Evolutionary conservation across 176 grass and related monocot genomes (phyloP).

Genomic region (Metroxylon sagu): DNA sequence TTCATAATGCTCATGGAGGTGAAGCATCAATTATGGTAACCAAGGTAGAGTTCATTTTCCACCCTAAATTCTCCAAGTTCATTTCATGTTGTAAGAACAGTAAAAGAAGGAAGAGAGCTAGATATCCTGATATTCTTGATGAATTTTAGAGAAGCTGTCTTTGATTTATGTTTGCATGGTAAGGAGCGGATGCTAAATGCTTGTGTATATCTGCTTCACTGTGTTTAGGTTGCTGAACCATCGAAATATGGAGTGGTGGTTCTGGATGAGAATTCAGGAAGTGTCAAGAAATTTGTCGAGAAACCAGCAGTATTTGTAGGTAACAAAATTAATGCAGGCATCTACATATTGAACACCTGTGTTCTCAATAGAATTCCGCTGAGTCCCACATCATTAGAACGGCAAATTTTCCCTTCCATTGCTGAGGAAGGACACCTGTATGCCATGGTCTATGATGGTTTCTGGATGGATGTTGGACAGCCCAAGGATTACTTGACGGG

Average conservation of each 20-base stretch:
- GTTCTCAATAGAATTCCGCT: slow-evolving; percentile 3
- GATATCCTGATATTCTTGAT: too few relatives aligned
- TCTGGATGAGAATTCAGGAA: slow-evolving; percentile 4
- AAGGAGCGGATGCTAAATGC: too few relatives aligned
- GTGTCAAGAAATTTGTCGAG: slow-evolving; percentile 8
- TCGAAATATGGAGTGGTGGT: slow-evolving; percentile 12
- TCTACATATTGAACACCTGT: slow-evolving; percentile 2
- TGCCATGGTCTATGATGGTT: slow-evolving; percentile 12
- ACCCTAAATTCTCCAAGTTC: neutral
- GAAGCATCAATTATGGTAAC: slow-evolving; percentile 11
- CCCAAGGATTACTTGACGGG: slow-evolving; percentile 17
- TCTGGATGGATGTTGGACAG: slow-evolving; percentile 17
- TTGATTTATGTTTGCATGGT: too few relatives aligned
- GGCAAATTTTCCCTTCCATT: slow-evolving; percentile 8
- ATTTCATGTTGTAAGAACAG: too few relatives aligned
- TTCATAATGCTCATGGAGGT: slow-evolving; percentile 5
- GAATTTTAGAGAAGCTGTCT: too few relatives aligned
- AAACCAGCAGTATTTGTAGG: slow-evolving; percentile 13
- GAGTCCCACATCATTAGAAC: slow-evolving; percentile 3
- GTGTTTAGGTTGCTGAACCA: slow-evolving; percentile 13
- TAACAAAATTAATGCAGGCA: slow-evolving; percentile 16
- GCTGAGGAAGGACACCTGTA: neutral
- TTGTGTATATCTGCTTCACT: neutral
- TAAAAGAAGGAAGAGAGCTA: too few relatives aligned
- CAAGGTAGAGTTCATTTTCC: slow-evolving; percentile 2